Percentiles rank a stretch among this genome's conserved stretches.
Conservation (phyloP, 148 eudicot genomes). For the Camellia lanceoleosa region DNA sequence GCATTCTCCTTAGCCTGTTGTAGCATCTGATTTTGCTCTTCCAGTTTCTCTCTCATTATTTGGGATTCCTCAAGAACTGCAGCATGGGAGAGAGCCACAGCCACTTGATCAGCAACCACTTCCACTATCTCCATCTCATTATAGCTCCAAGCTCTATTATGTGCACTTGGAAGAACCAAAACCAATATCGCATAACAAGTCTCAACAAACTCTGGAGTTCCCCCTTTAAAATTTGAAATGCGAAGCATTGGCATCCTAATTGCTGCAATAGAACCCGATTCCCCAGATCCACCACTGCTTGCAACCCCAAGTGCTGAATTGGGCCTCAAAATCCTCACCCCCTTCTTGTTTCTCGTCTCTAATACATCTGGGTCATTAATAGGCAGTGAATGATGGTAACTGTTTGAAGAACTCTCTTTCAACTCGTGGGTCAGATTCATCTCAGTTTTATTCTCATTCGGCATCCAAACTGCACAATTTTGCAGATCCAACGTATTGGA, state of each 20-base stretch:
- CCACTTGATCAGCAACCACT: constrained; percentile 92
- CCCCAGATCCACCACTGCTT: constrained; percentile 49
- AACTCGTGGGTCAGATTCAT: constrained; percentile 73
- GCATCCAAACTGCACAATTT: constrained; percentile 95
- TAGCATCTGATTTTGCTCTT: constrained; percentile 65
- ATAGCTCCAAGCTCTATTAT: constrained; percentile 44
- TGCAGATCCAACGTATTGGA: constrained; percentile 74
- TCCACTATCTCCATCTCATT: constrained; percentile 70
- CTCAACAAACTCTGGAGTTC: constrained; percentile 67
- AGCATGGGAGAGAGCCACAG: constrained; percentile 92
- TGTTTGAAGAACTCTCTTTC: constrained; percentile 30
- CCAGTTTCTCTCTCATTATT: constrained; percentile 63
- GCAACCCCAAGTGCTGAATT: constrained; percentile 58
- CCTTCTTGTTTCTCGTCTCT: constrained; percentile 34
- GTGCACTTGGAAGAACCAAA: constrained; percentile 55
- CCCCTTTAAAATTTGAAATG: constrained; percentile 74
- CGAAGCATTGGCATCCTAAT: constrained; percentile 87
- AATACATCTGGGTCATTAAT: constrained; percentile 59
- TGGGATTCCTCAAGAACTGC: constrained; percentile 85
- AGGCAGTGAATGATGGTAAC: constrained; percentile 33
- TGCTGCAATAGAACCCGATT: constrained; percentile 69
- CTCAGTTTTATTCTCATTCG: constrained; percentile 56
- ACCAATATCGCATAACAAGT: constrained; percentile 77
- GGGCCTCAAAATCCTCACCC: constrained; percentile 50
- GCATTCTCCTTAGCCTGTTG: constrained; percentile 72